Conservation (phyloP, 345 rosid genomes). For the Tarenaya hassleriana region DNA sequence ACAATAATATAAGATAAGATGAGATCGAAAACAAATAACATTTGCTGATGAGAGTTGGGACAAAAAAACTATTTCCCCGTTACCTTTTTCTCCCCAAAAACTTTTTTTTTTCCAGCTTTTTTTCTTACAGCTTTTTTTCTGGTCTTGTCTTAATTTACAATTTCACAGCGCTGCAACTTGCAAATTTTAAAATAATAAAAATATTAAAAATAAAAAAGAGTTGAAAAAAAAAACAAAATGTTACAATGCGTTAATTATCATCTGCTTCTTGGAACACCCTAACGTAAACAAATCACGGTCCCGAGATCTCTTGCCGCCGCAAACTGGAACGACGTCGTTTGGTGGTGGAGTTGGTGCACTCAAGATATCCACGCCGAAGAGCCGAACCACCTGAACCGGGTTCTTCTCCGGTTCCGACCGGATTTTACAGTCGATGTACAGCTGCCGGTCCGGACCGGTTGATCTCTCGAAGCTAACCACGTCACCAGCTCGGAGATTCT, state of each 20-base stretch:
- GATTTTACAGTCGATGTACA: slow-evolving; percentile 52
- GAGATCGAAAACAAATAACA: not conserved
- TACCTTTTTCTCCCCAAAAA: too few species aligned
- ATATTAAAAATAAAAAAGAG: not conserved
- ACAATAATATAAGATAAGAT: not conserved
- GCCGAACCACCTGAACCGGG: slow-evolving; percentile 26
- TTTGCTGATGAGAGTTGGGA: slow-evolving; percentile 19
- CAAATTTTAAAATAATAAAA: not conserved
- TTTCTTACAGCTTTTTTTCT: not conserved
- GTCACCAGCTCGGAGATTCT: slow-evolving; percentile 74
- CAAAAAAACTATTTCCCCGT: slow-evolving; percentile 22
- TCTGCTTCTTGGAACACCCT: slow-evolving; percentile 63
- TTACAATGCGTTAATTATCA: slow-evolving; percentile 62
- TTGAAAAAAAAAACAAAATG: slow-evolving; percentile 20
- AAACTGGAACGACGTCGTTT: slow-evolving; percentile 37
- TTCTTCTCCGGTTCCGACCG: slow-evolving; percentile 26
- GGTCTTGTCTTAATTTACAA: slow-evolving; percentile 28
- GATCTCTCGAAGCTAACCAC: slow-evolving; percentile 74
- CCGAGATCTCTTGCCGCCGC: slow-evolving; percentile 50
- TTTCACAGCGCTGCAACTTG: slow-evolving; percentile 16
- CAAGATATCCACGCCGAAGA: slow-evolving; percentile 58
- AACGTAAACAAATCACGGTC: slow-evolving; percentile 52
- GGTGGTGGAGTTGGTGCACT: slow-evolving; percentile 34
- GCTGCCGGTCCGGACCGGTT: slow-evolving; percentile 61
- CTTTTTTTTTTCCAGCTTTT: not conserved